Base-by-base conservation (phyloP, 805 yeast genomes). In the Candida golubevii region DNA sequence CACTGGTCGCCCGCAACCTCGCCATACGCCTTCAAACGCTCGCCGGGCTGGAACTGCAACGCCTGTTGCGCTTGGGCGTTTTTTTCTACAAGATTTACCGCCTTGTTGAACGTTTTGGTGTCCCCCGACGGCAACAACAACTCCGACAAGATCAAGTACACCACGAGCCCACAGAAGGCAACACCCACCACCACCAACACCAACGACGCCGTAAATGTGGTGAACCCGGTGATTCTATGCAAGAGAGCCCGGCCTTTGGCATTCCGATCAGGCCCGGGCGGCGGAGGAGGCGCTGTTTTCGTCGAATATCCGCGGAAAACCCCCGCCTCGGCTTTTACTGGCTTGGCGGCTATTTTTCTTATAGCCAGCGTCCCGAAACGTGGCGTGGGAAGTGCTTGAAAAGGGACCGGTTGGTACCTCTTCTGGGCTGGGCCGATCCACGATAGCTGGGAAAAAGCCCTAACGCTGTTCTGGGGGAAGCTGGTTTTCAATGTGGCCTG, bases 81-180 rank as follows among this genome's bases (percentile, higher is more conserved):
- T 47, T 82, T 71, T 59, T 90, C 91, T 33, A 88, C 78, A 55
- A 86, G 66, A 10, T 79, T 76, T 29, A 89, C 89, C 2, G 95
- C 95, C 54, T 88, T 78, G 66, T 90, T 89, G 71, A 90, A 90
- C 2, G 95, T 80, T 51, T 84, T 85, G 0, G 96, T 90, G 59
- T 90, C 97, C 23, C 96, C 95, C 1, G 95, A 83, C 8, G 97
- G 97, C 38, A 90, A 77, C 52, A 88, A 80, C 29, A 90, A 67
- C 60, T 90, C 97, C 9, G 83, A 73, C n/a, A 85, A 75, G 18
- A 89, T 78, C 49, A 88, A 74, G 62, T 87, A 90, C 8, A 87
- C 71, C 15, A 89, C 75, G 79, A 46, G 82, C 62, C 37, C 82
- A 0, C 91, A 80, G 8, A 85, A 69, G 12, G 85, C 88, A 2